Evolutionary conservation across 345 rosid genomes (phyloP).

Genomic region (Melastoma malabathricum): DNA sequence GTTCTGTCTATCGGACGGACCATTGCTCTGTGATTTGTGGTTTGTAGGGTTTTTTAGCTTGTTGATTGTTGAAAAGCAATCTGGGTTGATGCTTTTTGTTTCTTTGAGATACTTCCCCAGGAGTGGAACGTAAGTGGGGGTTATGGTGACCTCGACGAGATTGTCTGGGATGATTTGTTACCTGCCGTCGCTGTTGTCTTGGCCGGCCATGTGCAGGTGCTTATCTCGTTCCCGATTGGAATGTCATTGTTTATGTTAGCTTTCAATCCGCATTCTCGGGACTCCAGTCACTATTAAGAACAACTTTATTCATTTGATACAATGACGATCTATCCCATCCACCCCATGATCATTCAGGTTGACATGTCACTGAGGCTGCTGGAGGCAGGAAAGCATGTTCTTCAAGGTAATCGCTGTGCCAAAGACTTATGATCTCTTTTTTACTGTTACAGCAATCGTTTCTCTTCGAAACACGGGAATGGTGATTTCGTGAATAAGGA

Average conservation of each 20-base stretch:
- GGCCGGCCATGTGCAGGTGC: conserved; percentile 82
- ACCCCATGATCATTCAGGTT: conserved; percentile 30
- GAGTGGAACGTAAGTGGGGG: conserved; percentile 79
- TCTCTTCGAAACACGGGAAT: no score
- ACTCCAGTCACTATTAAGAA: no score
- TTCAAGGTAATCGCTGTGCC: conserved; percentile 48
- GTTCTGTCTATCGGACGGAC: background rate
- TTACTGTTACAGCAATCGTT: no score
- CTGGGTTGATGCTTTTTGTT: no score
- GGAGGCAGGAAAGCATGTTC: conserved; percentile 82
- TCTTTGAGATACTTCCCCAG: conserved; percentile 52
- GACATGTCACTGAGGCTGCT: conserved; percentile 66
- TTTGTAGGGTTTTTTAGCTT: background rate
- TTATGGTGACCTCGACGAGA: conserved; percentile 63
- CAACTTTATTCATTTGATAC: no score
- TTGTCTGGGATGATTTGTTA: conserved; percentile 48
- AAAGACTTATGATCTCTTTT: background rate
- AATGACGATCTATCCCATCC: no score
- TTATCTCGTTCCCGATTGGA: background rate
- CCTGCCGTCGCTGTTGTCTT: conserved; percentile 85
- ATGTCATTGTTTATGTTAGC: no score
- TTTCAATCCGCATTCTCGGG: no score
- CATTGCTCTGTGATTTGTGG: background rate
- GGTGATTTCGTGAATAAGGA: no score
- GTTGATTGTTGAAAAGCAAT: no score